A percentile compares a stretch with the other conserved stretches of the same genome.
These are phyloP conservation scores for Neonectria punicea DNA, from an alignment of 2,329 filamentous ascomycete species.

Conservation along the genomic window DNA sequence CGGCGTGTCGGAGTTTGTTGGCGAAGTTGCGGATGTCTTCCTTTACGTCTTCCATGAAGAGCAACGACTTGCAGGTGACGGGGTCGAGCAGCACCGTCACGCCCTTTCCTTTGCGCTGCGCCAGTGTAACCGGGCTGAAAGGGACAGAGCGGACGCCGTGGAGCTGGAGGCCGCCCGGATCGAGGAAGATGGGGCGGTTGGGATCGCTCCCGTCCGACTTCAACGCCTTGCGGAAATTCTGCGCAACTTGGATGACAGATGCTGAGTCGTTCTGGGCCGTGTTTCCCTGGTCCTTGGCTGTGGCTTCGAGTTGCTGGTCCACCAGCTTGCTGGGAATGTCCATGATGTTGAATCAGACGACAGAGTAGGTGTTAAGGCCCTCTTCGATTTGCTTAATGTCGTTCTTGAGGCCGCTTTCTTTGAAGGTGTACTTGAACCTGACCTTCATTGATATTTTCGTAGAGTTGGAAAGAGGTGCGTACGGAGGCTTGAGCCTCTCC, in stretches of 20 bases:
- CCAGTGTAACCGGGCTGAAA: background rate
- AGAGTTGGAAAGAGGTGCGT: background rate
- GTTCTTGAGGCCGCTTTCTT: background rate
- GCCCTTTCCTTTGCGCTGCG: background rate
- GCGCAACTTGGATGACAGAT: background rate
- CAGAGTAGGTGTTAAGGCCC: background rate
- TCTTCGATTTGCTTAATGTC: background rate
- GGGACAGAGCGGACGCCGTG: background rate
- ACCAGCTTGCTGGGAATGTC: background rate
- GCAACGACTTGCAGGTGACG: background rate
- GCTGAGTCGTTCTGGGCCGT: background rate
- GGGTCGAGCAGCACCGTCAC: background rate
- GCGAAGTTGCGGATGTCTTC: constrained; percentile 5
- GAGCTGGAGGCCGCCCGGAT: background rate
- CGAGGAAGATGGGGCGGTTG: background rate
- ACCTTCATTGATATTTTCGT: background rate
- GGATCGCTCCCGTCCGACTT: background rate
- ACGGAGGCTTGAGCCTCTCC: background rate
- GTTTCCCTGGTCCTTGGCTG: background rate
- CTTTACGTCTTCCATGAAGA: background rate
- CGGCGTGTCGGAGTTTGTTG: constrained; percentile 10
- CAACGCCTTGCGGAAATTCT: background rate
- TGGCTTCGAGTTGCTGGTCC: background rate
- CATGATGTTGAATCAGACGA: background rate
- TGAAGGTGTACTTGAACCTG: background rate